Evolutionary conservation across 1,139 yeast genomes (phyloP).

Genomic region (Lodderomyces orthopsilosis): DNA sequence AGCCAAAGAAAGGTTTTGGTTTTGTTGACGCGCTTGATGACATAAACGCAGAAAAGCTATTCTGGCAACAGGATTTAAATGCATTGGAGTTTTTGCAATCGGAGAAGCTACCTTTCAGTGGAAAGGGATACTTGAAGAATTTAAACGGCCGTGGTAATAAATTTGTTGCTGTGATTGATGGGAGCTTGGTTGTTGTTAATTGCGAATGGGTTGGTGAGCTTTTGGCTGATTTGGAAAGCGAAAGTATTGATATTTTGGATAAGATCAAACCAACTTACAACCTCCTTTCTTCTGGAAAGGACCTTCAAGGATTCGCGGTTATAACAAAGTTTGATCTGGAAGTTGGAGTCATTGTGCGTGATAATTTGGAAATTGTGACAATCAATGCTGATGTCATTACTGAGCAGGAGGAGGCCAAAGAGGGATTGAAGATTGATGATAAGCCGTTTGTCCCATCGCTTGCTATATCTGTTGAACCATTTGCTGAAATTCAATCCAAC

Average conservation of each 20-base stretch:
- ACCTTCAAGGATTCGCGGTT: constrained; percentile 16
- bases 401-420: not conserved
- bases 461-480: constrained; percentile 35
- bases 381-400: constrained; percentile 6
- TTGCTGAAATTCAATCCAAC: constrained; percentile 57
- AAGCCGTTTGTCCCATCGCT: not conserved
- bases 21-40: constrained; percentile 25
- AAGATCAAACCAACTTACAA: constrained; percentile 9
- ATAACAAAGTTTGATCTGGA: constrained; percentile 11
- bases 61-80: constrained; percentile 16
- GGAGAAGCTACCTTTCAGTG: constrained; percentile 14
- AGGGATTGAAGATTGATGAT: not conserved
- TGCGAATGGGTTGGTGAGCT: constrained; percentile 14
- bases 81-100: constrained; percentile 16
- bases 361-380: constrained; percentile 16
- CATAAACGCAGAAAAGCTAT: constrained; percentile 7
- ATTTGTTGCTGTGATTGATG: constrained; percentile 11
- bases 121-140: constrained; percentile 6
- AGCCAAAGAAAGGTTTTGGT: constrained; percentile 40
- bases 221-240: constrained; percentile 5
- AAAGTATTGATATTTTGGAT: constrained; percentile 2
- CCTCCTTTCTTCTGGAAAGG: constrained; percentile 9
- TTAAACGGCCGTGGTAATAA: constrained; percentile 8
- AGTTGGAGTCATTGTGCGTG: constrained; percentile 5
- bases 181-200: constrained; percentile 13